phyloP scores from a whole-genome alignment of 176 grass and related monocot genomes.

The barley (Hordeum vulgare) region MorexV3_pseudomolecules_assembly NC_058520.1:567498890-567499389 shows the following conservation, averaged over 20 bases:
- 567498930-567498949: constrained; percentile 33
- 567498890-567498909: too few species aligned
- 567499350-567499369: too few species aligned
- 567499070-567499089: constrained; percentile 31
- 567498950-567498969: constrained; percentile 50
- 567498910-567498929: neutral
- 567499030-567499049: neutral
- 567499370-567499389: too few species aligned
- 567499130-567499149: neutral
- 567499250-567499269: neutral
- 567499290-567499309: too few species aligned
- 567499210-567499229: neutral
- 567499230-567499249: neutral
- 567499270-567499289: neutral
- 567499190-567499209: neutral
- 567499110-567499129: neutral
- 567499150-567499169: too few species aligned
- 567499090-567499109: constrained; percentile 18
- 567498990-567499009: constrained; percentile 19
- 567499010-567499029: neutral
- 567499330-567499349: too few species aligned
- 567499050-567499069: constrained; percentile 10
- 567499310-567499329: too few species aligned
- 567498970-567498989: constrained; percentile 35
- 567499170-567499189: neutral